Percentiles rank a stretch among this genome's conserved stretches.
phyloP scores from a whole-genome alignment of 345 rosid species.

The Sonneratia caseolaris region DNA sequence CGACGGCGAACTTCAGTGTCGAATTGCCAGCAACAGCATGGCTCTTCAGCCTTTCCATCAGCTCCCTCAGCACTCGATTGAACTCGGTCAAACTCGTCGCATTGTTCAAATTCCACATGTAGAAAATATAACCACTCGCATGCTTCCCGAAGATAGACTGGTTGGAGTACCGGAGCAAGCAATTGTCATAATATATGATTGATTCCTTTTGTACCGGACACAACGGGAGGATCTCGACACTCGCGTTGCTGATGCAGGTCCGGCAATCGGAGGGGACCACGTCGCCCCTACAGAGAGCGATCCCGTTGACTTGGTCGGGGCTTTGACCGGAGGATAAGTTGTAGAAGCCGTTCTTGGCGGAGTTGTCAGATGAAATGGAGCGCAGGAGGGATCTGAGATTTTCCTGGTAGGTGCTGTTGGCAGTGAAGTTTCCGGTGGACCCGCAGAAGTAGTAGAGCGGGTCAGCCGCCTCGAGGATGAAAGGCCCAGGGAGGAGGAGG shows the following conservation, averaged over 20 bases:
- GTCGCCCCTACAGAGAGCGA: conserved; percentile 39
- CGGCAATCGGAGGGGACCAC: conserved; percentile 17
- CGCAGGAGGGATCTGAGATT: conserved; percentile 31
- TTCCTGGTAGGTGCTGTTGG: conserved; percentile 25
- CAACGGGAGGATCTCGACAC: neutral
- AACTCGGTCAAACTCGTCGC: neutral
- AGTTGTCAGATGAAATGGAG: conserved; percentile 22
- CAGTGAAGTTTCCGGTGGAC: conserved; percentile 22
- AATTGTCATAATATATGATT: conserved; percentile 4
- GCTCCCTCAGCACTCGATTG: conserved; percentile 4
- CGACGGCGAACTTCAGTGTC: neutral
- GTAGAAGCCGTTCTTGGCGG: conserved; percentile 20
- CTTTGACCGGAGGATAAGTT: conserved; percentile 28
- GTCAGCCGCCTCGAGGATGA: neutral
- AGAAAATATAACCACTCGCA: fast-evolving
- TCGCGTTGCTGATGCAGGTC: conserved; percentile 18
- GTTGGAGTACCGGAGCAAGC: conserved; percentile 18
- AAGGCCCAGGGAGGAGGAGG: neutral
- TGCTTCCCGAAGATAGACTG: neutral
- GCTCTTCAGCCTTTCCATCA: neutral
- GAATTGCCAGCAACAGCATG: conserved; percentile 1
- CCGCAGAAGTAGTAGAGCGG: neutral
- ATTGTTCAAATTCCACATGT: neutral
- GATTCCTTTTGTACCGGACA: conserved; percentile 10
- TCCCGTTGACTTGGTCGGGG: conserved; percentile 23